Percentiles rank a stretch among this genome's conserved stretches.
Conservation (phyloP, 2,329 filamentous ascomycete species). For the Zymoseptoria tritici region DNA sequence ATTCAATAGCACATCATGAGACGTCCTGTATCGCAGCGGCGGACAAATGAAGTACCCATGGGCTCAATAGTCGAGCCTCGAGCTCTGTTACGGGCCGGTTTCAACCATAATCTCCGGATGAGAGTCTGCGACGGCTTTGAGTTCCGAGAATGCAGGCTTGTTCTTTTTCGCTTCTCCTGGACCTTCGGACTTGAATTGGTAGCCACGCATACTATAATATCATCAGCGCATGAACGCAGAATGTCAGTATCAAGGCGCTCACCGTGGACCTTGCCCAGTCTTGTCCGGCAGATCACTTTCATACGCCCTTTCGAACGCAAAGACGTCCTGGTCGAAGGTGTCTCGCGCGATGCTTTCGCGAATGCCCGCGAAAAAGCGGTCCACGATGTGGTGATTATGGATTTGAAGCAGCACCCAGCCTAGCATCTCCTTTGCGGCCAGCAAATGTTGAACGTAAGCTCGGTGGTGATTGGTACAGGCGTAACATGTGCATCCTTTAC, state of each 20-base stretch:
- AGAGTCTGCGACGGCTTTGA: slow-evolving; percentile 35
- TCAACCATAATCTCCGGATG: slow-evolving; percentile 42
- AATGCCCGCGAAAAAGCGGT: slow-evolving; percentile 64
- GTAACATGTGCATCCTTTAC: slow-evolving; percentile 65
- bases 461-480: slow-evolving; percentile 75
- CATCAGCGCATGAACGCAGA: slow-evolving; percentile 4
- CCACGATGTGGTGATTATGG: slow-evolving; percentile 74
- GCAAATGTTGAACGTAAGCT: slow-evolving; percentile 80
- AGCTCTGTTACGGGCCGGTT: slow-evolving; percentile 17
- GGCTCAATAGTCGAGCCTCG: not conserved
- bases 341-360: slow-evolving; percentile 54
- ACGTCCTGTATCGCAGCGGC: too few species aligned
- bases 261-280: slow-evolving; percentile 69
- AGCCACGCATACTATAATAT: slow-evolving; percentile 57
- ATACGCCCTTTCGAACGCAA: slow-evolving; percentile 60
- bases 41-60: too few species aligned
- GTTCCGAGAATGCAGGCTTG: slow-evolving; percentile 60
- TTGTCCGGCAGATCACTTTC: slow-evolving; percentile 63
- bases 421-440: slow-evolving; percentile 90
- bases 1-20: too few species aligned
- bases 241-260: slow-evolving; percentile 10
- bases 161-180: slow-evolving; percentile 56
- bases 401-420: slow-evolving; percentile 89
- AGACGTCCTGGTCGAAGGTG: slow-evolving; percentile 48
- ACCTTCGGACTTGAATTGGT: slow-evolving; percentile 68